Conservation (phyloP, 352 stramenopile species). For the Plasmopara viticola region DNA sequence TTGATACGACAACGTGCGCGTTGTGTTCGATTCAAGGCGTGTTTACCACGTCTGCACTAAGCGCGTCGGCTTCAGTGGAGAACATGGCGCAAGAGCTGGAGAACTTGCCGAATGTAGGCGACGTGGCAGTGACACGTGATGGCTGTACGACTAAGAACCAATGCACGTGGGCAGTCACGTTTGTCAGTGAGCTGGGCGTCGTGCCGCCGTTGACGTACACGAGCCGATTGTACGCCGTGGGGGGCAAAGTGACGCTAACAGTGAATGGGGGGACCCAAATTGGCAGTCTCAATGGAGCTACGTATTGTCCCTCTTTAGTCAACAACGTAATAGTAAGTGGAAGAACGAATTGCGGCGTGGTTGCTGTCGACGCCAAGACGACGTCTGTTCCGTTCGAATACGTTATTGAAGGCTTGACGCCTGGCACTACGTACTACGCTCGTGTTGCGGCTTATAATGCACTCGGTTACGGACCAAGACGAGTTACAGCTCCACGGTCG, state of each 20-base stretch:
- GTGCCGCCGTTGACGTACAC: constrained; percentile 46
- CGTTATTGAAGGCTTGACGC: constrained; percentile 46
- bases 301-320: constrained; percentile 46
- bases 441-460: constrained; percentile 65
- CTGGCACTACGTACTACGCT: constrained; percentile 58
- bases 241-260: constrained; percentile 30
- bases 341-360: constrained; percentile 26
- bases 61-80: constrained; percentile 43
- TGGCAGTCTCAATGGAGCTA: constrained; percentile 32
- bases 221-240: constrained; percentile 39
- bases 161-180: constrained; percentile 78
- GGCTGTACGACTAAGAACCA: constrained; percentile 41
- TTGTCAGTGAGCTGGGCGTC: constrained; percentile 52
- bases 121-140: constrained; percentile 67
- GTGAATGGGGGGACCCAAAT: constrained; percentile 26
- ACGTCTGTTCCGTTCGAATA: constrained; percentile 40
- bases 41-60: constrained; percentile 67
- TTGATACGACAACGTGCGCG: constrained; percentile 80
- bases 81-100: constrained; percentile 80
- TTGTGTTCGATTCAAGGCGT: constrained; percentile 64
- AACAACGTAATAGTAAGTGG: constrained; percentile 24
- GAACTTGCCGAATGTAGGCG: constrained; percentile 92
- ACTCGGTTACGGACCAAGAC: constrained; percentile 53
- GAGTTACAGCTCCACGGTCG: constrained; percentile 47
- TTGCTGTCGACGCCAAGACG: constrained; percentile 10